Conservation (phyloP, 2,329 filamentous ascomycete species). For the Boeremia lycopersici region DNA sequence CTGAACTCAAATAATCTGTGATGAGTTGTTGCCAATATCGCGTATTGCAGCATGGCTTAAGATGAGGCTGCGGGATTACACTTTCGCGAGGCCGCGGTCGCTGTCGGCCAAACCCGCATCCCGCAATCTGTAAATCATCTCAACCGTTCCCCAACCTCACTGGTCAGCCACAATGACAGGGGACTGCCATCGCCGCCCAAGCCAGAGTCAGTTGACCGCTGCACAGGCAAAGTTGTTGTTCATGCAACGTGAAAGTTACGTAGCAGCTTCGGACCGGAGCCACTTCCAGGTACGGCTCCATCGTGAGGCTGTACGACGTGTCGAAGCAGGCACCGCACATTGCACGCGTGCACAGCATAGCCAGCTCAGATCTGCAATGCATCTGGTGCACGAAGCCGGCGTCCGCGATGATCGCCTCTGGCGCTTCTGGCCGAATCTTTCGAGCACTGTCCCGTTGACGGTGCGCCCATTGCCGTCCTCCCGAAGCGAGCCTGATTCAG, state of each 20-base stretch:
- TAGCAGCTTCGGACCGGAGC: conserved; percentile 1
- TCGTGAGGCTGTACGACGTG: conserved; percentile 25
- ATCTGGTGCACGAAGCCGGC: conserved; percentile 23
- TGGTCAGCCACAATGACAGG: conserved; percentile 24
- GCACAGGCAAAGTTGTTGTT: conserved; percentile 13
- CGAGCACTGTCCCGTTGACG: conserved; percentile 15
- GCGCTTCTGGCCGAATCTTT: conserved; percentile 24
- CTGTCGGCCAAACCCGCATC: conserved; percentile 13
- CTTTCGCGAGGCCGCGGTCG: conserved; percentile 7
- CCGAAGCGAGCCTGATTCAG: conserved; percentile 31
- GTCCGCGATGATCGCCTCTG: conserved; percentile 35
- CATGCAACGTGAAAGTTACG: conserved; percentile 16
- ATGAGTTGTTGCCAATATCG: conserved; percentile 31
- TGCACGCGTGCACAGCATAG: conserved; percentile 28
- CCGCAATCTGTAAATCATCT: conserved; percentile 17
- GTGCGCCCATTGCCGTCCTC: conserved; percentile 22
- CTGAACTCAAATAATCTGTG: conserved; percentile 12
- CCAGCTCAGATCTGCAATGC: conserved; percentile 36
- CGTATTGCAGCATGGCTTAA: conserved; percentile 27
- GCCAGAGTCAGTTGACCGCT: conserved; percentile 23
- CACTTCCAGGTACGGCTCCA: conserved; percentile 14
- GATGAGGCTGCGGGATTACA: conserved; percentile 26
- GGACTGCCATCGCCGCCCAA: conserved; percentile 23
- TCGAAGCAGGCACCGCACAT: conserved; percentile 18
- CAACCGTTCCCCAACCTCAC: conserved; percentile 12